Base-by-base conservation (phyloP, 2,329 filamentous ascomycete genomes). In the Arthrobotrys megalospora region DNA sequence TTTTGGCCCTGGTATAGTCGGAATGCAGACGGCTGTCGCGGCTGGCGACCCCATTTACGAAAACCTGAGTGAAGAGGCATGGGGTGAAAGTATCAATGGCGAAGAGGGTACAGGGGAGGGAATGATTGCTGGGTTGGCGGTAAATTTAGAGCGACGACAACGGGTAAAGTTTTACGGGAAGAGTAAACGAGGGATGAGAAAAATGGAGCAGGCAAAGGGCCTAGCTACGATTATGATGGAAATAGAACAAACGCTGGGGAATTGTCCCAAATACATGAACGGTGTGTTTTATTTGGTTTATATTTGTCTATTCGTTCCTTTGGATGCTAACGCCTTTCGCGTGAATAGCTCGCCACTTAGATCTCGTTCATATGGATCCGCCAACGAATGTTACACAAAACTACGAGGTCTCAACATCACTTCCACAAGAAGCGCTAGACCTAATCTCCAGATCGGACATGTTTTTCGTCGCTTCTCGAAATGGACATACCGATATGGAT, bases 261-360 rank as follows among this genome's bases (percentile, higher is more conserved):
- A 96, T 81, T 96, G 93, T 81, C 93, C 93, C 1, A 97, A 97
- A 84, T 97, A 97, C 81, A 83, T 97, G 45, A 78, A 78, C 43
- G 67, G 75, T 78, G 21, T 11, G 62, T 68, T 41, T 6, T 24
- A 1, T 28, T 12, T 19, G 16, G 8, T 19, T 52, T 38, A 96
- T 95, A 83, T 16, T 36, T 16, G n/a, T 85, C 1, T 89, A 96
- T 45, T 82, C 84, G 1, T 87, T 88, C 4, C 10, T 36, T 2
- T 14, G 0, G 8, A 32, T 64, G 12, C 16, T 53, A 36, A 47
- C 24, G 36, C 21, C 10, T 2, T 48, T 38, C 38, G 24, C 1
- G 10, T 6, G 3, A n/a, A 88, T 52, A 78, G 86, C 0, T 87
- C 91, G 1, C 82, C 86, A 12, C 89, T 92, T 8, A 84, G 84